Conservation (phyloP, 108 stramenopile genomes). For the Craspedostauros australis region DNA sequence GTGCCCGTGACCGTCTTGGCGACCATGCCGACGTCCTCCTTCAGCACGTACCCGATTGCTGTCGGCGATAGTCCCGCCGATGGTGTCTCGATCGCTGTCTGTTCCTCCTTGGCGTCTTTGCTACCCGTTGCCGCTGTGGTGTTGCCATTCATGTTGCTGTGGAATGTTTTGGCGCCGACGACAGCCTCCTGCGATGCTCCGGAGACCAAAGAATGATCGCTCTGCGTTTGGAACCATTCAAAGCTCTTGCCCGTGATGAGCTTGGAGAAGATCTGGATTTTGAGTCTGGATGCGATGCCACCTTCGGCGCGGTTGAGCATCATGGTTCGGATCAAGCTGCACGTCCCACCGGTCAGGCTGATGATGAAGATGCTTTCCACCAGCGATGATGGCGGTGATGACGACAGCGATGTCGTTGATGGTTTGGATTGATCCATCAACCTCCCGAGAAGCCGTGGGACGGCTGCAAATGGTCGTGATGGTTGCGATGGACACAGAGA, state of each 20-base stretch:
- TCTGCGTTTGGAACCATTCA: constrained; percentile 65
- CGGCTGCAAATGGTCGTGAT: too few species aligned
- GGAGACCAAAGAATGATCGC: neutral
- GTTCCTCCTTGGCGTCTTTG: constrained; percentile 2
- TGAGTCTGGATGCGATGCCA: constrained; percentile 61
- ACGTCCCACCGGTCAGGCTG: constrained; percentile 68
- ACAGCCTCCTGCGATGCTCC: neutral
- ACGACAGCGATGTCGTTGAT: constrained; percentile 1
- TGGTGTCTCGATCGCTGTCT: neutral
- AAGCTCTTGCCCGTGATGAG: constrained; percentile 50
- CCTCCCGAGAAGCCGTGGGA: constrained; percentile 60
- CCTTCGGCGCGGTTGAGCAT: constrained; percentile 67
- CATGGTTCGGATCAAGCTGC: constrained; percentile 69
- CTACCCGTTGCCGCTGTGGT: neutral
- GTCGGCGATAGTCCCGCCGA: constrained; percentile 49
- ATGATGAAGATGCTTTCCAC: constrained; percentile 22
- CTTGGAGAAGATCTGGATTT: constrained; percentile 42
- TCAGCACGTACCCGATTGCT: constrained; percentile 63
- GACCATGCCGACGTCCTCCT: constrained; percentile 57
- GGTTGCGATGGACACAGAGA: too few species aligned
- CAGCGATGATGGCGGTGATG: constrained; percentile 2
- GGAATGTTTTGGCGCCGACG: neutral
- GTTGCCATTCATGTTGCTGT: constrained; percentile 3
- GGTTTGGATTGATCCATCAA: constrained; percentile 60
- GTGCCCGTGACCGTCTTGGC: constrained; percentile 59